Percentiles rank a stretch among this genome's conserved stretches.
Conservation (phyloP, 768 basidiomycete genomes). For the Serendipita sp. region DNA sequence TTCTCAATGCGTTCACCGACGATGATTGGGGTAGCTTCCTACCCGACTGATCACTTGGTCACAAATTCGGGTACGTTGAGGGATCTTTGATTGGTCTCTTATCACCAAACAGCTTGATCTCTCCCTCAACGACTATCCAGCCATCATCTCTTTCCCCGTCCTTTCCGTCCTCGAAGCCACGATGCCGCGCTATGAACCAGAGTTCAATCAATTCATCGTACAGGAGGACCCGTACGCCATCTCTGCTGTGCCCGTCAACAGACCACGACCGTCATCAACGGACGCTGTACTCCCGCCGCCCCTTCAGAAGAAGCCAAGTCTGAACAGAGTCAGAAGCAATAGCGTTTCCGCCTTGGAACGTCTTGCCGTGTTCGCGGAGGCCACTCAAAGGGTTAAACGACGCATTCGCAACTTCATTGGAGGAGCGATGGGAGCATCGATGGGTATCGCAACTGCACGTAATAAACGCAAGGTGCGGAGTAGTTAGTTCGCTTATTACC, state of each 20-base stretch:
- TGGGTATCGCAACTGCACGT: not conserved
- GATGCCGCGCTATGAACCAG: constrained; percentile 1
- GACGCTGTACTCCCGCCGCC: no score
- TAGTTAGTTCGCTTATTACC: no score
- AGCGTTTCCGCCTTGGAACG: constrained; percentile 1
- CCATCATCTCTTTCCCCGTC: not conserved
- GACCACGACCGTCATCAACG: not conserved
- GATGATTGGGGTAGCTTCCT: not conserved
- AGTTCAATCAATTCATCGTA: not conserved
- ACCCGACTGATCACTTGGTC: not conserved
- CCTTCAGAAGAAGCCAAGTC: not conserved
- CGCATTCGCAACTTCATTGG: not conserved
- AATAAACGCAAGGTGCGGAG: not conserved
- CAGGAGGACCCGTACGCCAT: not conserved
- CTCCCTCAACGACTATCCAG: not conserved
- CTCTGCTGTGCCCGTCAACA: not conserved
- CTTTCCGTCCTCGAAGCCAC: not conserved
- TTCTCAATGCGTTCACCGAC: not conserved
- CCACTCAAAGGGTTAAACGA: not conserved
- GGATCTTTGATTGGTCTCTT: not conserved
- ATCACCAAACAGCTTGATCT: not conserved
- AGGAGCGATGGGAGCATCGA: not conserved
- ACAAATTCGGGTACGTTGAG: not conserved
- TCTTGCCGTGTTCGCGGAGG: not conserved
- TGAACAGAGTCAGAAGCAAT: not conserved